A percentile compares a stretch with the other conserved stretches of the same genome.
Evolutionary conservation across 2,329 filamentous ascomycete genomes (phyloP).

Genomic region (Colletotrichum salicis): DNA sequence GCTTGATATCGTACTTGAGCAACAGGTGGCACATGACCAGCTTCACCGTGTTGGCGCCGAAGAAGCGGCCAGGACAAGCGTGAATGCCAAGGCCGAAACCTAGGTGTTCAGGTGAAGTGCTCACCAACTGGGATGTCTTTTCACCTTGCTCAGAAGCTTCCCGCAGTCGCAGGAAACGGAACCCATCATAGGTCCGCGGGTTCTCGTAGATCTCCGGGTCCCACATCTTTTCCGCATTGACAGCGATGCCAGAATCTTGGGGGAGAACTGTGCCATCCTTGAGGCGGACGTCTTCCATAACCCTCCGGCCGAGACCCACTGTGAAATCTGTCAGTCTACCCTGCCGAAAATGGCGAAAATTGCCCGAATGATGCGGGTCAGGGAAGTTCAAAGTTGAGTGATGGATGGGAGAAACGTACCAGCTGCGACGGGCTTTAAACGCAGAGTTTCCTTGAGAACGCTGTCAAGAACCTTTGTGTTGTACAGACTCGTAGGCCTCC

Average conservation of each 20-base stretch:
- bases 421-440: conserved; percentile 24
- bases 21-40: conserved; percentile 43
- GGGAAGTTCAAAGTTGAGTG: too few species aligned
- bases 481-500: conserved; percentile 16
- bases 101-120: conserved; percentile 44
- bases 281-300: conserved; percentile 17
- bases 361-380: neutral
- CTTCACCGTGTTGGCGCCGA: conserved; percentile 54
- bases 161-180: conserved; percentile 44
- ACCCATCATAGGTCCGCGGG: conserved; percentile 41
- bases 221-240: conserved; percentile 38
- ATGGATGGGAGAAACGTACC: conserved; percentile 1
- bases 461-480: conserved; percentile 30
- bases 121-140: conserved; percentile 46
- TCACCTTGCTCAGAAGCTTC: conserved; percentile 38
- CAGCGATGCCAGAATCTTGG: conserved; percentile 37
- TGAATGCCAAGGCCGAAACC: conserved; percentile 54
- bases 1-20: conserved; percentile 42
- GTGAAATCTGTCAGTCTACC: neutral
- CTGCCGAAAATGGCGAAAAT: neutral
- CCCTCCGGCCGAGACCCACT: conserved; percentile 23
- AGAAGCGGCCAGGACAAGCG: conserved; percentile 55
- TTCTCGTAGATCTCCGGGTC: conserved; percentile 40
- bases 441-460: conserved; percentile 31
- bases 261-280: conserved; percentile 39